A percentile compares a stretch with the other conserved stretches of the same genome.
These are phyloP conservation scores for Melampsora abietis-canadensis DNA, from an alignment of 1,284 basidiomycete species.

Conservation along the genomic window DNA sequence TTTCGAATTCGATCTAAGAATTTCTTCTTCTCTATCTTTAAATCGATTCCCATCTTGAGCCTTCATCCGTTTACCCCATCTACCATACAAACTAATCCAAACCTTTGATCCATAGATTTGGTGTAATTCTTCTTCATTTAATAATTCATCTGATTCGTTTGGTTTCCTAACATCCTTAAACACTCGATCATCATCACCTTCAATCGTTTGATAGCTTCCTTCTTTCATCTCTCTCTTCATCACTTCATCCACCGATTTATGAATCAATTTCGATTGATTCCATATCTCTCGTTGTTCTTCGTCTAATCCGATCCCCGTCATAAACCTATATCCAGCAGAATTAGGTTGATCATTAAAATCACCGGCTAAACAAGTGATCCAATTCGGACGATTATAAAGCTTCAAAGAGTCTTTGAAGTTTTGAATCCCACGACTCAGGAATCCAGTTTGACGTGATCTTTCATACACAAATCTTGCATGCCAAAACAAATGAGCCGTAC, in stretches of 20 bases:
- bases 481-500: slow-evolving; percentile 39
- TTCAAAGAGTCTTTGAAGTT: background rate
- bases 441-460: slow-evolving; percentile 24
- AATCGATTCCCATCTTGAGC: slow-evolving; percentile 34
- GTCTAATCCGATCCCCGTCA: slow-evolving; percentile 3
- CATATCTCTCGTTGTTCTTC: background rate
- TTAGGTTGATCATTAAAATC: slow-evolving; percentile 40
- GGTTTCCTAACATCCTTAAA: slow-evolving; percentile 38
- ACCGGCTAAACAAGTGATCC: slow-evolving; percentile 18
- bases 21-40: slow-evolving; percentile 13
- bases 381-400: background rate
- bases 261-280: slow-evolving; percentile 14
- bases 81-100: slow-evolving; percentile 35
- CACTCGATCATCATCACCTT: slow-evolving; percentile 40
- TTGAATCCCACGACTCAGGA: slow-evolving; percentile 1
- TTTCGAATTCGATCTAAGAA: background rate
- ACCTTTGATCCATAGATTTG: background rate
- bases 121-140: slow-evolving; percentile 2
- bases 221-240: background rate
- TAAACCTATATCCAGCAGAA: slow-evolving; percentile 15
- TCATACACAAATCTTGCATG: slow-evolving; percentile 34
- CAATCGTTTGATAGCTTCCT: slow-evolving; percentile 14
- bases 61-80: slow-evolving; percentile 11
- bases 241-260: slow-evolving; percentile 21
- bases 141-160: slow-evolving; percentile 7